Conservation (phyloP, 2,329 filamentous ascomycete species). For the Pseudogymnoascus sp. region DNA sequence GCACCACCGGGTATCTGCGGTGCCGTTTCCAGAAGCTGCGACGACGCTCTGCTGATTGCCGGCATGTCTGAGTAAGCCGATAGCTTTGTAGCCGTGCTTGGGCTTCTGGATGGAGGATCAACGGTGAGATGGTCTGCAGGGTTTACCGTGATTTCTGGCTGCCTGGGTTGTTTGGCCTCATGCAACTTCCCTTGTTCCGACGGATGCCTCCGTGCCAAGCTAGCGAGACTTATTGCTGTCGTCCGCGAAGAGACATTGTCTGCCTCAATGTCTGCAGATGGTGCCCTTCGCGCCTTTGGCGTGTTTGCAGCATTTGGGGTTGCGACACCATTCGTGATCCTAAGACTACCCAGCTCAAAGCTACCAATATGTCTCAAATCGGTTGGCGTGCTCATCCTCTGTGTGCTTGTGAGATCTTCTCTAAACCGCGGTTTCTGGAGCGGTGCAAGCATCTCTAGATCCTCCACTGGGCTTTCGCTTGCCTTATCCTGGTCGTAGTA, state of each 20-base stretch:
- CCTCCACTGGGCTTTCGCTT: constrained; percentile 13
- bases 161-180: neutral
- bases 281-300: neutral
- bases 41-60: neutral
- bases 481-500: constrained; percentile 15
- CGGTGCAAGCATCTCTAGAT: constrained; percentile 8
- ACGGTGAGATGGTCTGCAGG: neutral
- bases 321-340: constrained; percentile 50
- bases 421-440: neutral
- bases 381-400: constrained; percentile 34
- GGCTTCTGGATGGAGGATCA: neutral
- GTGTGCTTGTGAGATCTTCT: constrained; percentile 16
- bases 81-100: neutral
- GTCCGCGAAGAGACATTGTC: neutral
- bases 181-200: neutral
- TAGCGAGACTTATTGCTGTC: neutral
- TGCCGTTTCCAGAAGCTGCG: neutral
- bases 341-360: constrained; percentile 53
- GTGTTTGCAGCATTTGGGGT: constrained; percentile 32
- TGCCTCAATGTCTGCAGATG: neutral
- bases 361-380: constrained; percentile 49
- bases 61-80: neutral
- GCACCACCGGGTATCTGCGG: neutral
- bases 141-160: neutral
- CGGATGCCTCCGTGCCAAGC: neutral